phyloP scores from a whole-genome alignment of 2,329 filamentous ascomycete genomes.

The Helotiales sp. region DNA sequence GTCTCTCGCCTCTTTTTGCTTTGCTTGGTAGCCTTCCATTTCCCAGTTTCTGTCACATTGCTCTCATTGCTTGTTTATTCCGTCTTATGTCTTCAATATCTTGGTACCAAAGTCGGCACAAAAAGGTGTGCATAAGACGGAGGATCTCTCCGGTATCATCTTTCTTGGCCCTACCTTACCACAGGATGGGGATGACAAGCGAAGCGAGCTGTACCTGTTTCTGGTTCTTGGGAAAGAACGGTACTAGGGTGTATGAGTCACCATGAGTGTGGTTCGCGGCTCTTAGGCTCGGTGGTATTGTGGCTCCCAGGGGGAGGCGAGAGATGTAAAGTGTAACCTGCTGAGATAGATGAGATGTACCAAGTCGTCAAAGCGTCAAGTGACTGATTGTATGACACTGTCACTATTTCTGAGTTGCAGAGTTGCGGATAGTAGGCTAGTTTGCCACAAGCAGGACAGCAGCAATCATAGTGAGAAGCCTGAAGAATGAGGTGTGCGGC shows the following conservation, averaged over 20 bases:
- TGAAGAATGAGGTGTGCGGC: background rate
- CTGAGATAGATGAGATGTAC: background rate
- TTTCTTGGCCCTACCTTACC: too few species aligned
- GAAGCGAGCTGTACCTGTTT: background rate
- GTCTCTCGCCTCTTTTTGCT: background rate
- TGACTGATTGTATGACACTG: background rate
- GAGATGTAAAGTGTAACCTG: background rate
- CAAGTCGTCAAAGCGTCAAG: background rate
- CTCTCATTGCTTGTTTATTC: too few species aligned
- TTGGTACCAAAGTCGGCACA: too few species aligned
- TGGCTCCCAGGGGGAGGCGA: background rate
- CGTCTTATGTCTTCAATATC: too few species aligned
- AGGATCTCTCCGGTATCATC: background rate
- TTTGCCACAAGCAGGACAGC: background rate
- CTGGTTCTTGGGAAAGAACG: background rate
- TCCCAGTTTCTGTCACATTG: too few species aligned
- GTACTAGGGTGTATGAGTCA: background rate
- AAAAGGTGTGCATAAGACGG: background rate
- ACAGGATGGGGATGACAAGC: background rate
- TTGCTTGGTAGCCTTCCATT: background rate
- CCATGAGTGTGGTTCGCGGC: background rate
- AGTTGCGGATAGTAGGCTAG: background rate
- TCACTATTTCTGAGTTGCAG: background rate
- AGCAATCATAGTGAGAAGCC: background rate
- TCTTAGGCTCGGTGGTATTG: background rate